phyloP scores from a whole-genome alignment of 805 yeast genomes.

The Saccharomycopsis capsularis region DNA sequence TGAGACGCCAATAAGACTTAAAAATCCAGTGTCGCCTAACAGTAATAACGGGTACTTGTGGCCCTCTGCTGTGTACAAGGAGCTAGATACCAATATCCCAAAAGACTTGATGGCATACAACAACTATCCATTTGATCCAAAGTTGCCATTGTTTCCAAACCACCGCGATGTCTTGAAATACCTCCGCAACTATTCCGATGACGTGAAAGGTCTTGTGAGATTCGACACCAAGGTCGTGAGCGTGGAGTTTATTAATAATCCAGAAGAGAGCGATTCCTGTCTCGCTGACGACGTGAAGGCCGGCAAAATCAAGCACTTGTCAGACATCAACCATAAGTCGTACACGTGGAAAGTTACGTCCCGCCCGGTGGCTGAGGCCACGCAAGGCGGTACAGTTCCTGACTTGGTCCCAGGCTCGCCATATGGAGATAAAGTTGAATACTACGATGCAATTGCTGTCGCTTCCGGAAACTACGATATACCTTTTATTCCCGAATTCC shows the following conservation, averaged over 20 bases:
- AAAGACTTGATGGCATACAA: conserved; percentile 60
- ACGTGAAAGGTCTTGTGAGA: conserved; percentile 34
- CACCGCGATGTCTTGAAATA: conserved; percentile 58
- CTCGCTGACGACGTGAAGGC: neutral
- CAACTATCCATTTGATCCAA: conserved; percentile 41
- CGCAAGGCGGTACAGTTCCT: conserved; percentile 29
- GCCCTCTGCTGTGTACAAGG: conserved; percentile 55
- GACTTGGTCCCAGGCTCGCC: conserved; percentile 19
- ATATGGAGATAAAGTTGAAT: conserved; percentile 24
- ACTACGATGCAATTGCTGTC: conserved; percentile 54
- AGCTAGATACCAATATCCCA: conserved; percentile 65
- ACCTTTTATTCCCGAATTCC: conserved; percentile 51
- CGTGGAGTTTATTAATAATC: conserved; percentile 24
- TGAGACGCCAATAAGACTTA: neutral
- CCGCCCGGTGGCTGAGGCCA: conserved; percentile 29
- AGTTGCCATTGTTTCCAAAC: conserved; percentile 47
- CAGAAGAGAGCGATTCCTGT: too few relatives aligned
- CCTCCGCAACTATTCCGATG: conserved; percentile 45
- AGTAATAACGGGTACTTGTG: conserved; percentile 29
- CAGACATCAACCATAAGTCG: conserved; percentile 3
- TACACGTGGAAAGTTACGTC: conserved; percentile 40
- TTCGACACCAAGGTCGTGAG: conserved; percentile 44
- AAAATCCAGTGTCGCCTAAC: neutral
- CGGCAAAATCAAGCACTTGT: conserved; percentile 5
- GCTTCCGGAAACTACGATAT: conserved; percentile 60